Base-by-base conservation (phyloP, 2,329 filamentous ascomycete genomes). In the Trichophyton benhamiae region DNA sequence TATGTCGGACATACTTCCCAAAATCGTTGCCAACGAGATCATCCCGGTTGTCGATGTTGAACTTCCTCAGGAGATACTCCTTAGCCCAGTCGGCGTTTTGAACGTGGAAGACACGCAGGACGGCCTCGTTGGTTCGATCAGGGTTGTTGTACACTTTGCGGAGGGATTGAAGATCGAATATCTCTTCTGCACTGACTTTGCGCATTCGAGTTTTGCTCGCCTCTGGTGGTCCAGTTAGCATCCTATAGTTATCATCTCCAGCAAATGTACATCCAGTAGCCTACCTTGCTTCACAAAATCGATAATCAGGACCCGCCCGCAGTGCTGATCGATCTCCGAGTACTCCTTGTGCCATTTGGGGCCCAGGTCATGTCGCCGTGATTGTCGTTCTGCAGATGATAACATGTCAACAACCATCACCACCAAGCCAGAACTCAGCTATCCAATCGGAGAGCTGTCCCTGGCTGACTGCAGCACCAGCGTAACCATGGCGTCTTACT, bases 1-100 rank as follows among this genome's bases (percentile, higher is more conserved):
- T 77, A 59, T 78, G 79, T 42, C 73, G 69, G 2, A 79, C 74
- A 77, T 79, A 82, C 44, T 75, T 72, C 3, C 75, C 76, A 68
- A 82, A 81, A 22, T 74, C 75, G 33, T 77, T 79, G 5, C 78
- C 79, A 0, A 79, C 72, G 3, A 79, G 67, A 59, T 80, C 77
- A 48, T 73, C 74, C 11, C 68, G 66, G 55, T 78, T 73, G 61
- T 78, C 73, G 62, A 82, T 81, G 60, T 80, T 79, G 70, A 79
- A 82, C 64, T 81, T 82, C 30, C 74, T 70, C 38, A 81, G 69
- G 1, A 82, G 68, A 63, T 76, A 82, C 1, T 70, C 70, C 38
- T 74, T 76, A 0, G 80, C 80, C 78, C 79, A 81, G 6, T 70
- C 69, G 5, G 79, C 79, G 63, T 82, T 82, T 67, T 82, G 80